Percentiles rank a stretch among this genome's conserved stretches.
These are phyloP conservation scores for Tieghemostelium lacteum DNA, from an alignment of 78 protist genomes.

Conservation along the genomic window DNA sequence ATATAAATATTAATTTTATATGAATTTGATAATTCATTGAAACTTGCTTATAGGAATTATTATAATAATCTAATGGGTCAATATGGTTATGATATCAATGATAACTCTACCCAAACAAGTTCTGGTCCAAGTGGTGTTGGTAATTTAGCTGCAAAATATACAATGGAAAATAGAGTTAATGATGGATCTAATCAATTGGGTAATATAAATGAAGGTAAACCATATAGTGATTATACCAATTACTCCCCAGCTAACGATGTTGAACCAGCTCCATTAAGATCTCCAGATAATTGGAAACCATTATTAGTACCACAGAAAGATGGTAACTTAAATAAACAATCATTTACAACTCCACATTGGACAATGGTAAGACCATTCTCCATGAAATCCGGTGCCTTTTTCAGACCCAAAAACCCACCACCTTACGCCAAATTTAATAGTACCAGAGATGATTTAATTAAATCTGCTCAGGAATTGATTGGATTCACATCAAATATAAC, in stretches of 20 bases:
- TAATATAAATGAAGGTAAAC: not conserved
- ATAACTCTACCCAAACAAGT: no score
- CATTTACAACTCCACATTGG: slow-evolving; percentile 60
- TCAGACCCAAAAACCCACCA: slow-evolving; percentile 20
- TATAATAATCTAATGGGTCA: slow-evolving; percentile 11
- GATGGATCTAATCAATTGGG: slow-evolving; percentile 62
- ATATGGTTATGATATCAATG: slow-evolving; percentile 9
- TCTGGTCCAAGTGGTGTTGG: slow-evolving; percentile 25
- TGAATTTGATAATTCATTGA: not conserved
- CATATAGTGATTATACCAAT: slow-evolving; percentile 26
- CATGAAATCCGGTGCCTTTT: not conserved
- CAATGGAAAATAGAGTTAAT: slow-evolving; percentile 14
- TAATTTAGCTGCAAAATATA: slow-evolving; percentile 13
- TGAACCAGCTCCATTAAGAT: slow-evolving; percentile 9
- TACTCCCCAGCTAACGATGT: slow-evolving; percentile 42
- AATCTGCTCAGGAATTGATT: slow-evolving; percentile 19
- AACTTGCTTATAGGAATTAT: not conserved
- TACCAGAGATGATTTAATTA: not conserved
- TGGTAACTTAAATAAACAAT: not conserved
- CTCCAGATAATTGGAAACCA: slow-evolving; percentile 59
- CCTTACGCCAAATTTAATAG: not conserved
- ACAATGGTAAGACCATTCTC: slow-evolving; percentile 23
- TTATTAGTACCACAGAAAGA: not conserved
- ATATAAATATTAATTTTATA: not conserved
- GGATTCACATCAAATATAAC: slow-evolving; percentile 7